Percentiles rank a stretch among this genome's conserved stretches.
These are phyloP conservation scores for Trichophyton equinum DNA, from an alignment of 2,329 filamentous ascomycete species.

Conservation along the genomic window DNA sequence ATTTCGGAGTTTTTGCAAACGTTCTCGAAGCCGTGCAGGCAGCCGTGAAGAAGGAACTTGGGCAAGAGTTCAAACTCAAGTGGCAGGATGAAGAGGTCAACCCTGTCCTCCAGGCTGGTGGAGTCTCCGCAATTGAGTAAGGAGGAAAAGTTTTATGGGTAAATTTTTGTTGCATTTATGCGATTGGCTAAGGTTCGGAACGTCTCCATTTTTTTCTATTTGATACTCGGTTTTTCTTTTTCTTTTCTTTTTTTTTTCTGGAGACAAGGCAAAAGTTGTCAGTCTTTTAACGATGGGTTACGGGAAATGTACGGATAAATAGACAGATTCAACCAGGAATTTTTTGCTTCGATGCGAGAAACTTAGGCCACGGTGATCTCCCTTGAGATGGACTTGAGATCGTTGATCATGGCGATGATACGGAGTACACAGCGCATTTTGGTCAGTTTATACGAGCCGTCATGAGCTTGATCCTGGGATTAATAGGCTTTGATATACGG, in stretches of 20 bases:
- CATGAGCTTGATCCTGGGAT: background rate
- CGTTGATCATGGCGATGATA: background rate
- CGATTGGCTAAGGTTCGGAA: background rate
- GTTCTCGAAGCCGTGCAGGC: slow-evolving; percentile 59
- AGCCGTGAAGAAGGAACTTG: slow-evolving; percentile 56
- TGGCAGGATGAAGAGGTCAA: slow-evolving; percentile 60
- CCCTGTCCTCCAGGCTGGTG: slow-evolving; percentile 46
- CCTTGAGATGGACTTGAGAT: background rate
- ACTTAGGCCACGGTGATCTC: background rate
- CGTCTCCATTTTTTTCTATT: background rate
- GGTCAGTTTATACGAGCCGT: background rate
- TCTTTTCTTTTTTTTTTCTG: background rate
- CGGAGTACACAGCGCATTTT: background rate
- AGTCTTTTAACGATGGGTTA: background rate
- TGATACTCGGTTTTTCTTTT: background rate
- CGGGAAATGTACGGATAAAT: background rate
- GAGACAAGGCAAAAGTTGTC: background rate
- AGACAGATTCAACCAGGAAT: background rate
- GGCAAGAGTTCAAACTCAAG: slow-evolving; percentile 60
- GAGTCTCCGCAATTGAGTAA: slow-evolving; percentile 40
- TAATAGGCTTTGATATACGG: too few relatives aligned
- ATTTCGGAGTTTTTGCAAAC: slow-evolving; percentile 62
- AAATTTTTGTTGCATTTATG: background rate
- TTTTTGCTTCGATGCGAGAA: background rate
- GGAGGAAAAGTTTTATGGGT: background rate